A percentile compares a stretch with the other conserved stretches of the same genome.
phyloP scores from a whole-genome alignment of 2,329 filamentous ascomycete species.

The Cordyceps farinosa region DNA sequence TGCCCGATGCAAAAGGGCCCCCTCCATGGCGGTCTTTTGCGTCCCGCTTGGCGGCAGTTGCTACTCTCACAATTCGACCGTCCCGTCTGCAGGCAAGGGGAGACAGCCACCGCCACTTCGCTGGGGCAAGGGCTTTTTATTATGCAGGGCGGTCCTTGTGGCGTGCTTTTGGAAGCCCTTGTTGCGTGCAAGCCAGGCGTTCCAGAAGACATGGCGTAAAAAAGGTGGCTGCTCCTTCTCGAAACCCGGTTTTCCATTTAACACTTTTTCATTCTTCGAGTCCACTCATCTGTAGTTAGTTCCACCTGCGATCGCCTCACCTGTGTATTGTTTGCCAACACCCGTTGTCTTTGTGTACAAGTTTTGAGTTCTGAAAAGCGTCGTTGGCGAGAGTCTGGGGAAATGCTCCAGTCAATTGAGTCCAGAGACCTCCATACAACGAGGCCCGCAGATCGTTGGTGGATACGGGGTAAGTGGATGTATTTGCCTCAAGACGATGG shows the following conservation, averaged over 20 bases:
- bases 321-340: background rate
- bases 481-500: background rate
- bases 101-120: background rate
- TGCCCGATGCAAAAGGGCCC: no score
- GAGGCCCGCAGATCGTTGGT: conserved; percentile 13
- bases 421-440: background rate
- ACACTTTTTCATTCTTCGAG: background rate
- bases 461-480: conserved; percentile 15
- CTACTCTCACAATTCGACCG: no score
- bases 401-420: conserved; percentile 2
- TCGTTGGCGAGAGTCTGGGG: background rate
- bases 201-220: conserved; percentile 4
- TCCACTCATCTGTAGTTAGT: background rate
- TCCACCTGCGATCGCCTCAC: background rate
- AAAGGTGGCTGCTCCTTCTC: background rate
- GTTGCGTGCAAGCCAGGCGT: background rate
- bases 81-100: no score
- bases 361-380: background rate
- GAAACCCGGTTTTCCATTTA: background rate
- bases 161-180: conserved; percentile 1
- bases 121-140: background rate
- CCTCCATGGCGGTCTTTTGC: no score
- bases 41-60: background rate
- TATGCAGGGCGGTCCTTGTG: background rate
- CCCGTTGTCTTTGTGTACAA: no score